Evolutionary conservation across 2,329 filamentous ascomycete genomes (phyloP).

Genomic region (Didymosphaeria variabile): DNA sequence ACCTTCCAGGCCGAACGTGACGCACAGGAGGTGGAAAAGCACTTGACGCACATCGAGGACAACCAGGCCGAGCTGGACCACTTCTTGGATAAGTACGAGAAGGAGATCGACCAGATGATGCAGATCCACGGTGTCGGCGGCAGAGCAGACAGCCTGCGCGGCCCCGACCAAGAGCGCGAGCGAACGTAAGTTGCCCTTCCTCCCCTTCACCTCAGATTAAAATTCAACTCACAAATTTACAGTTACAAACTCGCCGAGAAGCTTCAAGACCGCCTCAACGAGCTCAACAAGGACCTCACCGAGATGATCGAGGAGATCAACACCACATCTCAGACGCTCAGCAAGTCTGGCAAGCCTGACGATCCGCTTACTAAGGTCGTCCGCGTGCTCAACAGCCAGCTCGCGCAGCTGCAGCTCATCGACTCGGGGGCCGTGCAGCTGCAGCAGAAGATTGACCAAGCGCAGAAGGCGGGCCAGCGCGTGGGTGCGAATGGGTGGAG

Average conservation of each 20-base stretch:
- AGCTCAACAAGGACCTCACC: slow-evolving; percentile 89
- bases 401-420: slow-evolving; percentile 92
- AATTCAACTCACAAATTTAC: slow-evolving; percentile 32
- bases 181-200: slow-evolving; percentile 69
- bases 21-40: slow-evolving; percentile 91
- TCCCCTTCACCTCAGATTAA: not conserved
- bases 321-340: slow-evolving; percentile 84
- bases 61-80: slow-evolving; percentile 90
- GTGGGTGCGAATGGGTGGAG: slow-evolving; percentile 60
- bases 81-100: slow-evolving; percentile 91
- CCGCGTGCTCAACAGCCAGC: slow-evolving; percentile 90
- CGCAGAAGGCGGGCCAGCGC: slow-evolving; percentile 78
- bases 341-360: slow-evolving; percentile 82
- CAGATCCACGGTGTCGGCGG: slow-evolving; percentile 77
- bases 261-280: slow-evolving; percentile 86
- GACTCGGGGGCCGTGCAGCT: slow-evolving; percentile 83
- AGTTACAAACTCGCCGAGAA: slow-evolving; percentile 92
- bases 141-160: slow-evolving; percentile 76
- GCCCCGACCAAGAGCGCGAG: slow-evolving; percentile 95
- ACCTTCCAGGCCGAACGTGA: slow-evolving; percentile 95
- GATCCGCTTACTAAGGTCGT: slow-evolving; percentile 86
- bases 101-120: slow-evolving; percentile 89
- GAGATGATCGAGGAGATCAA: slow-evolving; percentile 99
- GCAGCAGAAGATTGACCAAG: slow-evolving; percentile 81
- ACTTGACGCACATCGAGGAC: slow-evolving; percentile 86